These are phyloP conservation scores for Fomitopsis palustris DNA, from an alignment of 1,284 basidiomycete genomes.

Conservation along the genomic window DNA sequence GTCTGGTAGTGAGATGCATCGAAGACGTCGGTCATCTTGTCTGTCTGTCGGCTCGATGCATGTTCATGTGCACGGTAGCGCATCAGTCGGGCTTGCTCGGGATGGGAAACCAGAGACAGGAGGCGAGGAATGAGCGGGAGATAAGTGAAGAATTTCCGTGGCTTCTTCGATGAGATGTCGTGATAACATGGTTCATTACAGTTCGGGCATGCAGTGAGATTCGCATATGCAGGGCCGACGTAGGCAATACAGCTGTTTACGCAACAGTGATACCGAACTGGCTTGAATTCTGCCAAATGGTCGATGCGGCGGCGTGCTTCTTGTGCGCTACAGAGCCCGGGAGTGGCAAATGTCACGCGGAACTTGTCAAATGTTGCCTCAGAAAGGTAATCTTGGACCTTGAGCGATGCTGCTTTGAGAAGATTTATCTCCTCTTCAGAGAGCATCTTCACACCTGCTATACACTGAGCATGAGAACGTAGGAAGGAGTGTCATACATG, in stretches of 20 bases:
- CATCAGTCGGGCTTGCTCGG: slow-evolving; percentile 12
- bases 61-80: slow-evolving; percentile 16
- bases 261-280: slow-evolving; percentile 34
- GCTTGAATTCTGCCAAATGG: slow-evolving; percentile 28
- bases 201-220: slow-evolving; percentile 26
- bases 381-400: slow-evolving; percentile 9
- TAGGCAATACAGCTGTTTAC: background rate
- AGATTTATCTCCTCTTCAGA: slow-evolving; percentile 6
- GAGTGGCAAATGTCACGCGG: slow-evolving; percentile 13
- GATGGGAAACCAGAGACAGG: slow-evolving; percentile 5
- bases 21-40: slow-evolving; percentile 19
- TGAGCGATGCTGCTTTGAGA: slow-evolving; percentile 10
- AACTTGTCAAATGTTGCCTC: slow-evolving; percentile 5
- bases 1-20: slow-evolving; percentile 13
- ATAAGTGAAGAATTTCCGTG: slow-evolving; percentile 14
- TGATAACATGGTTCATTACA: slow-evolving; percentile 21
- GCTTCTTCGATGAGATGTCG: slow-evolving; percentile 8
- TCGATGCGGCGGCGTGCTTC: slow-evolving; percentile 14
- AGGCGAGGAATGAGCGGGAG: slow-evolving; percentile 17
- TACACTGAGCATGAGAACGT: background rate
- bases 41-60: background rate
- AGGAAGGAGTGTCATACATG: background rate
- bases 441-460: slow-evolving; percentile 1
- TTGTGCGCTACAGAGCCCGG: slow-evolving; percentile 11
- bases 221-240: background rate